These are phyloP conservation scores for Rasamsonia emersonii DNA, from an alignment of 2,329 filamentous ascomycete species.

Conservation along the genomic window DNA sequence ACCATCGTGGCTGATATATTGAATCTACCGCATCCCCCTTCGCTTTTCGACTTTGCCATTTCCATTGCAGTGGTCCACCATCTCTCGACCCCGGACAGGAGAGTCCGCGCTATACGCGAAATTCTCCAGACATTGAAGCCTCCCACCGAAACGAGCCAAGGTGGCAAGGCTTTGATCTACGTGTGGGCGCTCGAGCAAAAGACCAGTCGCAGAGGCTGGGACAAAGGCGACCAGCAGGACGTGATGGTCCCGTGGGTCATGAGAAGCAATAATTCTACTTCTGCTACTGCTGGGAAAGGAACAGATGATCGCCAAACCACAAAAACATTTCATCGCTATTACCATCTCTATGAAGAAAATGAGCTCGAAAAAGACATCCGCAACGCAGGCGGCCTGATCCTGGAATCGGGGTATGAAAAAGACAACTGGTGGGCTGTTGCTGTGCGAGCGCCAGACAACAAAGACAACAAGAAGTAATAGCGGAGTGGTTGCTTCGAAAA, in stretches of 20 bases:
- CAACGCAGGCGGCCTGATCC: conserved; percentile 63
- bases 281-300: conserved; percentile 16
- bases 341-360: conserved; percentile 80
- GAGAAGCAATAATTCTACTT: conserved; percentile 27
- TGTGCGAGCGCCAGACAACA: conserved; percentile 20
- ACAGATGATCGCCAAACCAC: conserved; percentile 14
- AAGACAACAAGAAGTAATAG: conserved; percentile 9
- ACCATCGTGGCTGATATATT: conserved; percentile 75
- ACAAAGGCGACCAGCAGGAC: conserved; percentile 74
- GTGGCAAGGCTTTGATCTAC: conserved; percentile 69
- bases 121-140: conserved; percentile 58
- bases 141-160: conserved; percentile 16
- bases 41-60: conserved; percentile 73
- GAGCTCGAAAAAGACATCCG: conserved; percentile 76
- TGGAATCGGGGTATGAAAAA: conserved; percentile 83
- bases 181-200: conserved; percentile 96
- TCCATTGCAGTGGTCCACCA: conserved; percentile 94
- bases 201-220: conserved; percentile 78
- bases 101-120: conserved; percentile 61
- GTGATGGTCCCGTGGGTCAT: conserved; percentile 94
- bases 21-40: conserved; percentile 64
- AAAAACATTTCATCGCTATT: conserved; percentile 74
- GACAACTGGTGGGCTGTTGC: conserved; percentile 97
- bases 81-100: conserved; percentile 66
- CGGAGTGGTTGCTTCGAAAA: conserved; percentile 15